phyloP scores from a whole-genome alignment of 1,284 basidiomycete species.

The Sporisorium iseilematis-ciliati region DNA sequence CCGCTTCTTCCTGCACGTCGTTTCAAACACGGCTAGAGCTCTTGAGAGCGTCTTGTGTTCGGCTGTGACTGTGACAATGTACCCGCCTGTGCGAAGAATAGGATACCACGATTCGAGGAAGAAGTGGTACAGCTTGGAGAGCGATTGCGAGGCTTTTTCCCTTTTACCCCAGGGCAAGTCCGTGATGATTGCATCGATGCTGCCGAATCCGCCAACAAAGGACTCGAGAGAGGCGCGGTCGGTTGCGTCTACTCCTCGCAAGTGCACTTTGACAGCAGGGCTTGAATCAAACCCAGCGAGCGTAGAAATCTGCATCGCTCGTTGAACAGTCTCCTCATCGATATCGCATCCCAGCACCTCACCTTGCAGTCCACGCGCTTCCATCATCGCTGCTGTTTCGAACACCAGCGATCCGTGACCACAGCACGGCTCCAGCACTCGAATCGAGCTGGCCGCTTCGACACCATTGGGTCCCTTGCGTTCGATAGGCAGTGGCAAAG shows the following conservation, averaged over 20 bases:
- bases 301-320: slow-evolving; percentile 26
- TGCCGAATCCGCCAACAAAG: slow-evolving; percentile 33
- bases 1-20: slow-evolving; percentile 40
- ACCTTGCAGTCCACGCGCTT: slow-evolving; percentile 30
- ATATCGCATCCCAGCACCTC: slow-evolving; percentile 46
- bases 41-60: slow-evolving; percentile 43
- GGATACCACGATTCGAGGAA: slow-evolving; percentile 46
- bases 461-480: slow-evolving; percentile 17
- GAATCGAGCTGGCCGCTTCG: slow-evolving; percentile 9
- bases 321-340: slow-evolving; percentile 29
- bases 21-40: slow-evolving; percentile 41
- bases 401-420: slow-evolving; percentile 47
- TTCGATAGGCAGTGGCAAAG: slow-evolving; percentile 32
- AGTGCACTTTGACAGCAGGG: slow-evolving; percentile 14
- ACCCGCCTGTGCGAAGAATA: slow-evolving; percentile 45
- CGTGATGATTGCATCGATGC: slow-evolving; percentile 54
- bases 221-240: slow-evolving; percentile 19
- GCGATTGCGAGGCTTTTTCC: slow-evolving; percentile 38
- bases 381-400: slow-evolving; percentile 49
- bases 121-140: slow-evolving; percentile 37
- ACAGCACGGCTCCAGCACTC: slow-evolving; percentile 52
- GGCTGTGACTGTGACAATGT: slow-evolving; percentile 44
- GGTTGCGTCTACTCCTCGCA: slow-evolving; percentile 30
- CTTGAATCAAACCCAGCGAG: slow-evolving; percentile 23
- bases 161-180: slow-evolving; percentile 54